Evolutionary conservation across 2,329 filamentous ascomycete genomes (phyloP), one percentile per base, ranked within the genome.

Genomic region (Diaporthe helianthi): DNA sequence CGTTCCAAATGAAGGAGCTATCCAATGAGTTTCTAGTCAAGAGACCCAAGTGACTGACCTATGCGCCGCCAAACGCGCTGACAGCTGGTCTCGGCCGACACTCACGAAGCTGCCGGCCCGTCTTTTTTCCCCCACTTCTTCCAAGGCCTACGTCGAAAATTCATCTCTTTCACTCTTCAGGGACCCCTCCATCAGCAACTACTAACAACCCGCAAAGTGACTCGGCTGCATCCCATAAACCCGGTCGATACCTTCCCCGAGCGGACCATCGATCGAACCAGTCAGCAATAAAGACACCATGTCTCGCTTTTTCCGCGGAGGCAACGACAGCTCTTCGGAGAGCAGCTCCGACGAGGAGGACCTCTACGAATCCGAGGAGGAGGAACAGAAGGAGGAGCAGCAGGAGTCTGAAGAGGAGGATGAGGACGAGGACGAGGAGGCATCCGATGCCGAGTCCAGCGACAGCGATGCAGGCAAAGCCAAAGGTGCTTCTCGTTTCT

Each of bases 271-370:
- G 63, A 71, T 58, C 60, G 26, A 55, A 63, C 17, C 51, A 58
- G 29, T 49, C 51, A 29, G 38, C 51, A 36, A 53, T 24, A 46
- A 22, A 47, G 71, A 54, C 84, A 92, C 79, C 72, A 96, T 95
- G 92, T 98, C 96, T 88, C 92, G 94, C 85, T 99, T 98, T 84
- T 98, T 98, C 88, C 92, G 93, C 83, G 92, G 92, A 81, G 92
- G 91, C 78, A 86, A 88, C 85, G 94, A 97, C 83, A 98, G 94
- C 89, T 97, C 95, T 79, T 93, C 90, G 86, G 94, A 98, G 83
- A 94, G 89, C 85, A 93, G 93, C 87, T 97, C 93, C 78, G 95
- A 98, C 76, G 95, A 98, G 86, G 94, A 98, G 85, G 92, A 94
- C 83, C 91, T 97, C 83, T 97, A 97, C 89, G 58, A 49, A 15